These are phyloP conservation scores for Fusarium temperatum DNA, from an alignment of 2,329 filamentous ascomycete species.

Conservation along the genomic window DNA sequence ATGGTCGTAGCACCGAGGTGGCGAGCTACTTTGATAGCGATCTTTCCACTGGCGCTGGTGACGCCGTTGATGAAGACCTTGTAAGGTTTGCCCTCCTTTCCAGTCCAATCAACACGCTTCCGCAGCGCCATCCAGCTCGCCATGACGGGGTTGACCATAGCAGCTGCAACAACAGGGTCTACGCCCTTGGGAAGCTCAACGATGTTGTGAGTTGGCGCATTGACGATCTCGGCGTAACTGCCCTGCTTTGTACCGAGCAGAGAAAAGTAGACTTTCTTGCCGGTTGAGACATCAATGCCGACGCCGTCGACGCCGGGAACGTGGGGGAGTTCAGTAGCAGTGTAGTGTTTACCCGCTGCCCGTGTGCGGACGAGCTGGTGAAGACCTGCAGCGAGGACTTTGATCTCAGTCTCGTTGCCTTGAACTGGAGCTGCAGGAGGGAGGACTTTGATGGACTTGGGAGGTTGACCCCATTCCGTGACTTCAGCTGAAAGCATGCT, in stretches of 20 bases:
- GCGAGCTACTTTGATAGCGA: constrained; percentile 59
- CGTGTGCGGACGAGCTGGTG: constrained; percentile 63
- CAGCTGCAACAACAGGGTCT: constrained; percentile 61
- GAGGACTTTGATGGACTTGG: constrained; percentile 43
- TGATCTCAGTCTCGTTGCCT: constrained; percentile 56
- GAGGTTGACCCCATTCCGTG: constrained; percentile 49
- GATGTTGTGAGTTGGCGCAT: constrained; percentile 52
- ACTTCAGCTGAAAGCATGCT: constrained; percentile 52
- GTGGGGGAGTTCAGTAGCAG: constrained; percentile 58
- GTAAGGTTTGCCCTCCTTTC: constrained; percentile 55
- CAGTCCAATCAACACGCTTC: constrained; percentile 48
- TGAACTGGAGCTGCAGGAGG: constrained; percentile 48
- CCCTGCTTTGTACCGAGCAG: constrained; percentile 49
- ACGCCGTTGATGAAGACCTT: constrained; percentile 59
- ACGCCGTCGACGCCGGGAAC: constrained; percentile 63
- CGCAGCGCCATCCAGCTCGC: constrained; percentile 66
- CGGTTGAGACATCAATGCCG: constrained; percentile 55
- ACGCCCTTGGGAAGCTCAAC: constrained; percentile 55
- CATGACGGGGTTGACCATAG: constrained; percentile 63
- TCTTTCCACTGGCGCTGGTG: constrained; percentile 60
- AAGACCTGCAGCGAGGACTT: constrained; percentile 60
- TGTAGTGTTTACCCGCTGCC: constrained; percentile 65
- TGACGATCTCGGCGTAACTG: constrained; percentile 59
- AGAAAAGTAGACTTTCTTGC: constrained; percentile 60
- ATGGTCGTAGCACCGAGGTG: constrained; percentile 59